These are phyloP conservation scores for Stevia rebaudiana DNA, from an alignment of 140 eudicot genomes.

Conservation along the genomic window DNA sequence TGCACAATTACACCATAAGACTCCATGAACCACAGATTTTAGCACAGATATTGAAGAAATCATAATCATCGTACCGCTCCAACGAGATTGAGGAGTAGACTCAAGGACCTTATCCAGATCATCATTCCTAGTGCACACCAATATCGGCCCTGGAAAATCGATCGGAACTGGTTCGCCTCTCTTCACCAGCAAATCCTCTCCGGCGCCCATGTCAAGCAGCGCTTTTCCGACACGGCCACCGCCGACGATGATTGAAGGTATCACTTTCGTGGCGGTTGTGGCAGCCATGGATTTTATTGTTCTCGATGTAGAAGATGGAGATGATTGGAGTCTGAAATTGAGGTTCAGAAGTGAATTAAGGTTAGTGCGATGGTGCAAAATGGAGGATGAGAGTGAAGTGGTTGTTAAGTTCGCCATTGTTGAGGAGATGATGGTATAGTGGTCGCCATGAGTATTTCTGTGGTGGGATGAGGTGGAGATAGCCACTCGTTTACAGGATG, in stretches of 20 bases:
- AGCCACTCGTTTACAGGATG: slow-evolving; percentile 56
- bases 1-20: not conserved
- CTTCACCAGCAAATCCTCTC: slow-evolving; percentile 66
- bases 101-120: slow-evolving; percentile 84
- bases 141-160: slow-evolving; percentile 82
- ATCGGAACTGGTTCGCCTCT: slow-evolving; percentile 81
- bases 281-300: slow-evolving; percentile 37
- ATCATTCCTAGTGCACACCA: slow-evolving; percentile 92
- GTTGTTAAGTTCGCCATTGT: slow-evolving; percentile 36
- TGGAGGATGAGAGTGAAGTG: slow-evolving; percentile 11
- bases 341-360: slow-evolving; percentile 29
- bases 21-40: not conserved
- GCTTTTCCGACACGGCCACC: slow-evolving; percentile 93
- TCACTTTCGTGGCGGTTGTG: slow-evolving; percentile 38
- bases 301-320: slow-evolving; percentile 11
- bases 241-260: slow-evolving; percentile 78
- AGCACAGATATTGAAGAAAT: not conserved
- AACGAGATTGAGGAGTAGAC: slow-evolving; percentile 82
- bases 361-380: slow-evolving; percentile 23
- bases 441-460: not conserved
- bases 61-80: slow-evolving; percentile 56
- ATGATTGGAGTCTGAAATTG: slow-evolving; percentile 26
- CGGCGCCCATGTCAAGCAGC: slow-evolving; percentile 69
- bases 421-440: not conserved
- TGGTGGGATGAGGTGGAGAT: not conserved